A percentile compares a stretch with the other conserved stretches of the same genome.
phyloP scores from a whole-genome alignment of 768 basidiomycete species.

The Sporobolomyces roseus region DNA sequence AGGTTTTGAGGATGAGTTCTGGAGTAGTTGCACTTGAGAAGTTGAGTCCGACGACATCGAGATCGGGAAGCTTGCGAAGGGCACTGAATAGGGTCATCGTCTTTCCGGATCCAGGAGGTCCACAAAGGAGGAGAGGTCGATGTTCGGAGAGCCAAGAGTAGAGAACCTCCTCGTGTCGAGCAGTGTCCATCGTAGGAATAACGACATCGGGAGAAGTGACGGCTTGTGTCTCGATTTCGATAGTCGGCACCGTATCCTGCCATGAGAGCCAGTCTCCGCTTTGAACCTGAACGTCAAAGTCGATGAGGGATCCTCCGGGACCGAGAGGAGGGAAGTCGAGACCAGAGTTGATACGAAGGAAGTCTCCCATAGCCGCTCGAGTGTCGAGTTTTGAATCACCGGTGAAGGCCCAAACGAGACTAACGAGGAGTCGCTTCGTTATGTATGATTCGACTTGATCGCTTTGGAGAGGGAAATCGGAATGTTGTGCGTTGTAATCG shows the following conservation, averaged over 20 bases:
- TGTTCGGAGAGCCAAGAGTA: constrained; percentile 99
- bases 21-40: constrained; percentile 99
- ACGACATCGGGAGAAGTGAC: constrained; percentile 95
- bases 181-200: constrained; percentile 96
- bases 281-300: constrained; percentile 85
- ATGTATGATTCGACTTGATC: constrained; percentile 90
- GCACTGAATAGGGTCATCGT: constrained; percentile 99
- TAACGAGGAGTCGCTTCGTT: constrained; percentile 79
- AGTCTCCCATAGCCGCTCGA: constrained; percentile 83
- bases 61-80: constrained; percentile 90
- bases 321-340: constrained; percentile 78
- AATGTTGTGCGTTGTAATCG: constrained; percentile 90
- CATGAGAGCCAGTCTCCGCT: constrained; percentile 85
- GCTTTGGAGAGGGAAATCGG: constrained; percentile 81
- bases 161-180: constrained; percentile 95
- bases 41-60: constrained; percentile 98
- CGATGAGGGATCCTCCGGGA: constrained; percentile 79
- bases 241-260: constrained; percentile 85
- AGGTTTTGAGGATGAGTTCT: constrained; percentile 96
- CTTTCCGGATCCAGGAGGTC: constrained; percentile 99
- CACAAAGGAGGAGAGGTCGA: constrained; percentile 95
- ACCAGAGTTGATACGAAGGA: constrained; percentile 74
- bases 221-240: constrained; percentile 94
- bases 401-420: constrained; percentile 95
- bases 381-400: constrained; percentile 90